Percentiles rank a stretch among this genome's conserved stretches.
Conservation (phyloP, 2,329 filamentous ascomycete genomes). For the Penicillium psychrosexuale region DNA sequence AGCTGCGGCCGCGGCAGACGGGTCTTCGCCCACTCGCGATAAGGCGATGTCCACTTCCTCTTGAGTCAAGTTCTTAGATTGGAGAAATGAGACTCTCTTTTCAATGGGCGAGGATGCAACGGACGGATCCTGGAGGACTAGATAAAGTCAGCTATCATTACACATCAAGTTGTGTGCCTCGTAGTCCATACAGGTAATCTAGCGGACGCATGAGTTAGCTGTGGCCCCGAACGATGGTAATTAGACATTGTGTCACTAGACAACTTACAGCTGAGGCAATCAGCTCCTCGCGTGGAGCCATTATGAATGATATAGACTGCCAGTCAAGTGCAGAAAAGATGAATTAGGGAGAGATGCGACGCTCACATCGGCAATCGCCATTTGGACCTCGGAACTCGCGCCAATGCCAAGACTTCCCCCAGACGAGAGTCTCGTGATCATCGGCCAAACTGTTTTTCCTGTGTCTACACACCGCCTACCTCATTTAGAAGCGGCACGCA, state of each 20-base stretch:
- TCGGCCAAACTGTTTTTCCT: constrained; percentile 23
- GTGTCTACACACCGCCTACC: constrained; percentile 30
- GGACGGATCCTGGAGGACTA: constrained; percentile 90
- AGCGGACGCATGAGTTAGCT: constrained; percentile 25
- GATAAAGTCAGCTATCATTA: constrained; percentile 17
- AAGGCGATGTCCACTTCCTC: constrained; percentile 89
- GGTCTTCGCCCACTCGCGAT: constrained; percentile 65
- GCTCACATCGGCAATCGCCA: constrained; percentile 27
- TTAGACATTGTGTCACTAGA: constrained; percentile 16
- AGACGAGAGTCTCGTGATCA: constrained; percentile 32
- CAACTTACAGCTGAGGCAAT: constrained; percentile 71
- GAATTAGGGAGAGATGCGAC: constrained; percentile 14
- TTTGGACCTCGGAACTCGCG: constrained; percentile 39
- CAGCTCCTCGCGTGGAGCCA: constrained; percentile 85
- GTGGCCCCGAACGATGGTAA: constrained; percentile 21
- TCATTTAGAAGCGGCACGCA: constrained; percentile 22
- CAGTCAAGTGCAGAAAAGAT: constrained; percentile 11
- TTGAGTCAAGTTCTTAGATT: constrained; percentile 94
- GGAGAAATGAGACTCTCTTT: constrained; percentile 86
- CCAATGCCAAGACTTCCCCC: constrained; percentile 30
- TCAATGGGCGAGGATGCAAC: constrained; percentile 87
- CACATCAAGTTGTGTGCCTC: neutral
- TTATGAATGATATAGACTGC: constrained; percentile 49
- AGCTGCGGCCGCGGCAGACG: constrained; percentile 44
- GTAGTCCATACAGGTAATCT: constrained; percentile 51